Conservation (phyloP, 257 asterid genomes). For the Nicotiana knightiana region DNA sequence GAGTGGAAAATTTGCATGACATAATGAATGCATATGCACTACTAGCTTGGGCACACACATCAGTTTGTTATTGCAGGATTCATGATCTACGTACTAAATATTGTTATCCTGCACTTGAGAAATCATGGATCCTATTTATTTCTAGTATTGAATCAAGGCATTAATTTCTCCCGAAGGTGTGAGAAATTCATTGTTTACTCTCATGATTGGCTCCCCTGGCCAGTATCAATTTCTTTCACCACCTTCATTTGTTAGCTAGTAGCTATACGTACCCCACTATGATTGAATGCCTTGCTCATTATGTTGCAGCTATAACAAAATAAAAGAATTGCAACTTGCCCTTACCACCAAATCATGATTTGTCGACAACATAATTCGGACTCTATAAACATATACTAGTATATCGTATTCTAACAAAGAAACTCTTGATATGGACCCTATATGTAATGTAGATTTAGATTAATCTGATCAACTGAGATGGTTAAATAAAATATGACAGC, state of each 20-base stretch:
- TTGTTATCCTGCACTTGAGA: conserved; percentile 13
- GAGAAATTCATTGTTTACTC: conserved; percentile 3
- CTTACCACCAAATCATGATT: conserved; percentile 3
- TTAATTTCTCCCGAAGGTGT: neutral
- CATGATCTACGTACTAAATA: neutral
- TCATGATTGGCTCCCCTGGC: neutral
- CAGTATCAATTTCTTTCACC: neutral
- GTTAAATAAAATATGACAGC: neutral
- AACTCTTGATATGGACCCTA: neutral
- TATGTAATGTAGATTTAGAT: neutral
- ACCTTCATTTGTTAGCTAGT: neutral
- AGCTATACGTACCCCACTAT: conserved; percentile 3
- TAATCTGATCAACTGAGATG: neutral
- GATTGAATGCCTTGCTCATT: conserved; percentile 11
- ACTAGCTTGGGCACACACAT: neutral
- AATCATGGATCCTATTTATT: conserved; percentile 1
- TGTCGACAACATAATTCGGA: conserved; percentile 16
- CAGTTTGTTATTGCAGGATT: conserved; percentile 18
- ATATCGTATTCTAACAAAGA: neutral
- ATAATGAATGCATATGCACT: conserved; percentile 9
- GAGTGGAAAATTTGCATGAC: conserved; percentile 8
- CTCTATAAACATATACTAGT: neutral
- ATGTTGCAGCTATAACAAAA: neutral
- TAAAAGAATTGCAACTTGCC: conserved; percentile 4
- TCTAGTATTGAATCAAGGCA: neutral